Conservation (phyloP, 192 early-diverging fungal species). For the Coemansia sp. region DNA sequence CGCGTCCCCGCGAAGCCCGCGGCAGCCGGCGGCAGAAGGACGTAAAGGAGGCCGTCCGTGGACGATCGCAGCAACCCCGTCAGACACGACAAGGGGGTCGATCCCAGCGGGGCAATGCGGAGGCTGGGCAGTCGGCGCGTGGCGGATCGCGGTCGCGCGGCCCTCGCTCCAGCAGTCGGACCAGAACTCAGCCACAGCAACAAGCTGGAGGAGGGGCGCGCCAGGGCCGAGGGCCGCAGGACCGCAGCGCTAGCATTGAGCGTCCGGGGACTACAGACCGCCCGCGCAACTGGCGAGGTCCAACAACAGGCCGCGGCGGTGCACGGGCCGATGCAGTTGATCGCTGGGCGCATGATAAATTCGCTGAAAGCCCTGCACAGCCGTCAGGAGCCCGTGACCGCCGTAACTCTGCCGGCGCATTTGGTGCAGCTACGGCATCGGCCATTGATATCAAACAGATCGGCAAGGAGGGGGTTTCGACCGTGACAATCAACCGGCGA, state of each 20-base stretch:
- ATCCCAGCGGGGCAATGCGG: slow-evolving; percentile 1
- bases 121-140: slow-evolving; percentile 3
- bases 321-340: slow-evolving; percentile 24
- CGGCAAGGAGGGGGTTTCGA: slow-evolving; percentile 43
- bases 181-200: slow-evolving; percentile 1
- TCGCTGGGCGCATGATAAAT: slow-evolving; percentile 46
- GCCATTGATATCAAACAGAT: slow-evolving; percentile 23
- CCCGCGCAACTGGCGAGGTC: slow-evolving; percentile 27
- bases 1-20: neutral
- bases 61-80: neutral
- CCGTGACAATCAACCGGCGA: slow-evolving; percentile 39
- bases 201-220: neutral
- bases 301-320: neutral
- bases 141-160: slow-evolving; percentile 11
- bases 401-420: slow-evolving; percentile 7
- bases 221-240: slow-evolving; percentile 13
- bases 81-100: slow-evolving; percentile 5
- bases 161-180: slow-evolving; percentile 30
- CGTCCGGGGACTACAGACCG: slow-evolving; percentile 22
- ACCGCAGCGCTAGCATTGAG: slow-evolving; percentile 43
- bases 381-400: slow-evolving; percentile 2
- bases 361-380: slow-evolving; percentile 1
- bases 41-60: slow-evolving; percentile 5
- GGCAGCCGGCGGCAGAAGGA: slow-evolving; percentile 1
- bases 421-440: neutral